Evolutionary conservation across 192 early-diverging fungal species (phyloP), one percentile per base, ranked within the genome.

Genomic region (Rhizoclosmatium globosum): DNA sequence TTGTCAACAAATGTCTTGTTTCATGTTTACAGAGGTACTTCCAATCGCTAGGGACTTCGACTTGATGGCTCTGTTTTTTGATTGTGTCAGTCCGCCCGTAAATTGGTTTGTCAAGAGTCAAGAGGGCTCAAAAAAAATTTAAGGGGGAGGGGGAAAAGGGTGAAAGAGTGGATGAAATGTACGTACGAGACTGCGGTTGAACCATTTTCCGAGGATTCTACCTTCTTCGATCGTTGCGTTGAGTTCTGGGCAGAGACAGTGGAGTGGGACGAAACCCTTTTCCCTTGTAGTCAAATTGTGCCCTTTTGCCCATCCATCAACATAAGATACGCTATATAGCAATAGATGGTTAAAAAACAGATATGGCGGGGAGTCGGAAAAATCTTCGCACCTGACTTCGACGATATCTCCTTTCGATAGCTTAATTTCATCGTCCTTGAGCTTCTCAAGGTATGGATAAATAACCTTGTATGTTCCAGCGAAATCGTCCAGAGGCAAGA

Each of bases 251-350:
- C 64, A 41, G 38, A 76, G 60, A 42, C 77, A 79, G 47, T 71
- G 69, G 23, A 79, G 47, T 46, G 77, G 77, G 11, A 71, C 57
- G 44, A 74, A 72, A 4, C 68, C 77, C 59, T 79, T 68, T 4
- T 65, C 68, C 15, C 77, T 42, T 4, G 68, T 61, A 2, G 46
- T 79, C 31, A n/a, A 17, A 45, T 79, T 79, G 11, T 4, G 4
- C 2, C 21, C 77, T 71, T 79, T 79, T 4, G 77, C 77, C 77
- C 77, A 79, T 23, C 77, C 77, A 43, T 76, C 74, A 11, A 76
- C 74, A 50, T 76, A 76, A 13, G 64, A 67, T 4, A 76, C 74
- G 17, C 72, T 71, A 21, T 6, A 71, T 23, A 71, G 38, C 11
- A 69, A 13, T 19, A 69, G 2, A 39, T 47, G n/a, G 45, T 15